Percentiles rank a stretch among this genome's conserved stretches.
Evolutionary conservation across 441 rosid genomes (phyloP).

Genomic region (Populus hybrid): DNA sequence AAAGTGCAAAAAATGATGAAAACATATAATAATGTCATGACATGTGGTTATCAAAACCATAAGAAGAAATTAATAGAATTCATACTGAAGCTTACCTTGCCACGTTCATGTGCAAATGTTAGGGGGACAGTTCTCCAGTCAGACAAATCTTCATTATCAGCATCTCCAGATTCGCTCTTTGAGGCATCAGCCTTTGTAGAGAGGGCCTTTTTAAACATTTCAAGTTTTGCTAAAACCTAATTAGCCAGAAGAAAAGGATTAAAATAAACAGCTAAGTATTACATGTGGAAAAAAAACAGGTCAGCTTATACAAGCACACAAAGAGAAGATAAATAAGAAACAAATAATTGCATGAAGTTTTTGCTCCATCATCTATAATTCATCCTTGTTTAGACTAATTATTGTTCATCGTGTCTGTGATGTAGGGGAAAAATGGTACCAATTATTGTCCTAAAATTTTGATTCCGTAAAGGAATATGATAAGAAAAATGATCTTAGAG

Average conservation of each 20-base stretch:
- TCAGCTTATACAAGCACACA: neutral
- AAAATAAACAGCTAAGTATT: neutral
- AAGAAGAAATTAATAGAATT: neutral
- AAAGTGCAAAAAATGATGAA: neutral
- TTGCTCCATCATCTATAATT: neutral
- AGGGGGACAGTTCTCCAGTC: slow-evolving; percentile 66
- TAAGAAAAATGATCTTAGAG: too few relatives aligned
- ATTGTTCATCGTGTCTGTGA: neutral
- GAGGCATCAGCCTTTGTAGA: slow-evolving; percentile 42
- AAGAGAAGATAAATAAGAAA: neutral
- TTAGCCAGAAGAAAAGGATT: neutral
- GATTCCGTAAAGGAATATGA: neutral
- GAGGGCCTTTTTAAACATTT: slow-evolving; percentile 62
- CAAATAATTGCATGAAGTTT: neutral
- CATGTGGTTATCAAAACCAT: slow-evolving; percentile 2
- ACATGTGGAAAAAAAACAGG: neutral
- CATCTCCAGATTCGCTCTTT: slow-evolving; percentile 38
- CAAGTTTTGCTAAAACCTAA: slow-evolving; percentile 76
- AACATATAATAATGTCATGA: neutral
- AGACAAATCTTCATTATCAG: slow-evolving; percentile 53
- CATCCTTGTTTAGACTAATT: neutral
- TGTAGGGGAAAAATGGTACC: neutral
- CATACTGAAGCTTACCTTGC: slow-evolving; percentile 52
- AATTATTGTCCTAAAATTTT: neutral
- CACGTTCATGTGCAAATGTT: slow-evolving; percentile 57